A percentile compares a stretch with the other conserved stretches of the same genome.
Evolutionary conservation across 257 asterid genomes (phyloP).

Genomic region (Solanum habrochaites): DNA sequence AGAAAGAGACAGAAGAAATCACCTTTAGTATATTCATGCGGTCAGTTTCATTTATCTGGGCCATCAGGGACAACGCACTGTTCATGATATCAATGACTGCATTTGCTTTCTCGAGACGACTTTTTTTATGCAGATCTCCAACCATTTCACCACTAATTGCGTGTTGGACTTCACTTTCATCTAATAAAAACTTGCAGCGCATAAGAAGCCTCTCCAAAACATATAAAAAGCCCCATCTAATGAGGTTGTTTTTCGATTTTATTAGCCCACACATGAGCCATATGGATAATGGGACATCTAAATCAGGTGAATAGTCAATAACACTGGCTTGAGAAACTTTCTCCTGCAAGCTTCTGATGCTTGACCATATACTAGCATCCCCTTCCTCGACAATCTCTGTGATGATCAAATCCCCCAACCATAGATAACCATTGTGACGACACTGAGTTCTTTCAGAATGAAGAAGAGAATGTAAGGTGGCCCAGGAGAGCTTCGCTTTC

Average conservation of each 20-base stretch:
- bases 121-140: slow-evolving; percentile 30
- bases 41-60: slow-evolving; percentile 90
- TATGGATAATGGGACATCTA: slow-evolving; percentile 72
- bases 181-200: slow-evolving; percentile 90
- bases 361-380: slow-evolving; percentile 48
- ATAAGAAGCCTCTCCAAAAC: slow-evolving; percentile 95
- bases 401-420: slow-evolving; percentile 94
- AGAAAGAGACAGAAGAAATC: background rate
- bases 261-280: slow-evolving; percentile 98
- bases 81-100: slow-evolving; percentile 91
- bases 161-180: slow-evolving; percentile 84
- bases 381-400: slow-evolving; percentile 75
- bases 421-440: slow-evolving; percentile 92
- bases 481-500: slow-evolving; percentile 72
- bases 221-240: slow-evolving; percentile 80
- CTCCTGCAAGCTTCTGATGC: slow-evolving; percentile 68
- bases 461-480: slow-evolving; percentile 95
- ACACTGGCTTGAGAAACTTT: slow-evolving; percentile 67
- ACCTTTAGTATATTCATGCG: slow-evolving; percentile 94
- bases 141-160: slow-evolving; percentile 43
- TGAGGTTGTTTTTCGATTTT: slow-evolving; percentile 59
- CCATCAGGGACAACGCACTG: slow-evolving; percentile 88
- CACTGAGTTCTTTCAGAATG: slow-evolving; percentile 71
- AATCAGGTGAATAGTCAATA: slow-evolving; percentile 64
- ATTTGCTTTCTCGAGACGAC: slow-evolving; percentile 90